Base-by-base conservation (phyloP, 306 rosid species). In the Acacia confusa region DNA sequence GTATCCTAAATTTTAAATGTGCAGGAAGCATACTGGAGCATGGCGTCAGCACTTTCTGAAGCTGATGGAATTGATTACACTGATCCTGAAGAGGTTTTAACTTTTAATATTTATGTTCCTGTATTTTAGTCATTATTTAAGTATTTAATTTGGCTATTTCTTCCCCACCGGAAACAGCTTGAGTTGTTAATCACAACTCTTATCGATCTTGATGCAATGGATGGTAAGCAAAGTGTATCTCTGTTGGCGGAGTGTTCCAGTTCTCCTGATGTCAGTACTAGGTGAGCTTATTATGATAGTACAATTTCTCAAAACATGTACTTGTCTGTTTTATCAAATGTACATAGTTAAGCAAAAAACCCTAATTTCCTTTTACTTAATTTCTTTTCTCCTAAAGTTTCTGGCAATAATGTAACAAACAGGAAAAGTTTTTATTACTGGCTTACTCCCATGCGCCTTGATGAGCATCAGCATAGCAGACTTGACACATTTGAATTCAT, bases 131-230 rank as follows among this genome's bases (percentile, higher is more conserved):
- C 48, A 41, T 67, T 75, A 82, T 79, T 67, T 60, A 53, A 61
- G 48, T 72, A 71, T 57, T 78, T 24, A 66, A 44, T 25, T 76
- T 86, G 65, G 73, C 71, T 55, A 3, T 22, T 44, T 19, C 8
- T 57, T 84, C 86, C 79, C 9, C 47, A 70, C 78, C 48, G 36
- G 82, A 78, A 57, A 71, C 92, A 95, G 99, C 99, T 95, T 28
- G 99, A 95, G 91, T 79, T 93, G 87, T 87, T 95, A 84, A 83
- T 95, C 67, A 86, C 91, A 72, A 88, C 99, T 82, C 99, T 95
- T 61, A 93, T 93, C 50, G 99, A 93, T 87, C 94, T 95, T n/a
- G 99, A 95, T 84, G 98, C 99, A 58, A 95, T 95, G 99, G 99
- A 95, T 83, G 94, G 99, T 48, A 95, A 95, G 87, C 92, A 88